Conservation (phyloP, 1,284 basidiomycete species). For the Cutaneotrichosporon daszewskae region DNA sequence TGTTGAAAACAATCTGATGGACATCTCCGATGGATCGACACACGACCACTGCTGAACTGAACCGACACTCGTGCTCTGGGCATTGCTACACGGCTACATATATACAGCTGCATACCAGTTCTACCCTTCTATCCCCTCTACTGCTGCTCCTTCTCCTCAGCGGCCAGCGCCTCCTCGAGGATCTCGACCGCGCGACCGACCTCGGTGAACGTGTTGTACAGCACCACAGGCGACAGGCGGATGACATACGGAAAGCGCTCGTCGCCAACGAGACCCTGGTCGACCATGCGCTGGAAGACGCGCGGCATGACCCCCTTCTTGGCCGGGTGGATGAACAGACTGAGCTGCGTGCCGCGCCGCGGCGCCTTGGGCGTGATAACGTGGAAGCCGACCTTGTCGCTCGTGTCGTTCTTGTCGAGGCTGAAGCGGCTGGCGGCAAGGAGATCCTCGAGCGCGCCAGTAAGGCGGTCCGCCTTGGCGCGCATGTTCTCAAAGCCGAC, state of each 20-base stretch:
- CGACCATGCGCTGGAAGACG: conserved; percentile 59
- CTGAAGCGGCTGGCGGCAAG: conserved; percentile 62
- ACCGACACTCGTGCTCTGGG: no score
- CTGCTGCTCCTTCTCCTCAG: conserved; percentile 20
- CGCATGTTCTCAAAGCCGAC: conserved; percentile 68
- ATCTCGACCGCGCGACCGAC: conserved; percentile 62
- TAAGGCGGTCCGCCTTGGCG: conserved; percentile 64
- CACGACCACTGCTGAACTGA: no score
- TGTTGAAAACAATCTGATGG: no score
- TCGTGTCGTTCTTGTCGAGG: conserved; percentile 16
- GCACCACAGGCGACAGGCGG: conserved; percentile 70
- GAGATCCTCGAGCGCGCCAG: conserved; percentile 62
- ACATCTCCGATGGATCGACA: no score
- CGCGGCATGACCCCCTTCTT: conserved; percentile 61
- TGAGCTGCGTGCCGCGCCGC: conserved; percentile 76
- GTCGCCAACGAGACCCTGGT: conserved; percentile 77
- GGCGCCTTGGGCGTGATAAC: conserved; percentile 74
- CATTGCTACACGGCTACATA: no score
- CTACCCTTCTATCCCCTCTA: no score
- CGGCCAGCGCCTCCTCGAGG: conserved; percentile 54
- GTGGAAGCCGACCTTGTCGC: conserved; percentile 58
- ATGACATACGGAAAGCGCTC: conserved; percentile 86
- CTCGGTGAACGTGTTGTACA: conserved; percentile 78
- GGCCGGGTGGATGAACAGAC: conserved; percentile 64
- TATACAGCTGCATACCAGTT: no score